These are phyloP conservation scores for Monilinia vaccinii-corymbosi DNA, from an alignment of 2,329 filamentous ascomycete species.

Conservation along the genomic window DNA sequence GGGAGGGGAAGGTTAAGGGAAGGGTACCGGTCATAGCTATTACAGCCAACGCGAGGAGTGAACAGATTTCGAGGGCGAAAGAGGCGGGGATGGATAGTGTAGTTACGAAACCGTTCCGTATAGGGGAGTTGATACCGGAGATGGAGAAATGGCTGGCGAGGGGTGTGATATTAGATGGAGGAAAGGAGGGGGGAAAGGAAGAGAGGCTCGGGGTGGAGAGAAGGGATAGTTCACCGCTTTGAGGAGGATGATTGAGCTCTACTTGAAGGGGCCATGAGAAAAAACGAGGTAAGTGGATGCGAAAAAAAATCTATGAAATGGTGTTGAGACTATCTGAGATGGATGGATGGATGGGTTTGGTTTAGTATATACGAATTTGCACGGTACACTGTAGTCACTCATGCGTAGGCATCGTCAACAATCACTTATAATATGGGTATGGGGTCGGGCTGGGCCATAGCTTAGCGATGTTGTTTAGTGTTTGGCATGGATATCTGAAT, in stretches of 20 bases:
- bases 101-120: constrained; percentile 63
- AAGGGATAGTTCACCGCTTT: constrained; percentile 1
- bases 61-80: constrained; percentile 21
- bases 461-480: neutral
- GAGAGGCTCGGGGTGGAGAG: neutral
- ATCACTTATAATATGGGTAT: neutral
- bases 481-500: neutral
- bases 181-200: neutral
- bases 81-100: constrained; percentile 43
- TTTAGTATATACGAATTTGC: neutral
- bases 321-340: neutral
- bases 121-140: constrained; percentile 50
- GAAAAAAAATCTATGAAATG: neutral
- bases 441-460: neutral
- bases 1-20: constrained; percentile 40
- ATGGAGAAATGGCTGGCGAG: constrained; percentile 34
- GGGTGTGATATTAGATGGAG: neutral
- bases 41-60: constrained; percentile 25
- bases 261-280: neutral
- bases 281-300: neutral
- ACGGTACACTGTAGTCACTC: neutral
- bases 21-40: constrained; percentile 31
- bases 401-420: neutral
- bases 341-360: neutral
- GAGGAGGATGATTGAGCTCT: neutral